These are phyloP conservation scores for Noccaea bulbosa DNA, from an alignment of 345 rosid genomes.

Conservation along the genomic window DNA sequence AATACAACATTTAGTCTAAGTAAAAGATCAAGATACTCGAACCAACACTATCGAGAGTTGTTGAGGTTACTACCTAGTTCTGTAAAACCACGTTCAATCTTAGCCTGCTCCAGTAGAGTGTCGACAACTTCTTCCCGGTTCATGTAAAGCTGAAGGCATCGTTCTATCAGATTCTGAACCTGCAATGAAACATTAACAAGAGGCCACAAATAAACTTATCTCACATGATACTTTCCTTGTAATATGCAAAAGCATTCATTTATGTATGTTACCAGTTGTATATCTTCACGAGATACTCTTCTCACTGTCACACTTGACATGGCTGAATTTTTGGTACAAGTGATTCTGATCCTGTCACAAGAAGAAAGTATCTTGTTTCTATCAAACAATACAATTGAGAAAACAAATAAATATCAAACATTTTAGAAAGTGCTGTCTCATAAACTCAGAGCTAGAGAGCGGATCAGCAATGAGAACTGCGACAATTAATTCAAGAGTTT, in stretches of 20 bases:
- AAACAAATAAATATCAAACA: no score
- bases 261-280: constrained; percentile 62
- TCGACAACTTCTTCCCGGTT: constrained; percentile 83
- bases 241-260: neutral
- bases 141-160: constrained; percentile 93
- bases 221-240: neutral
- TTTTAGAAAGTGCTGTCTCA: no score
- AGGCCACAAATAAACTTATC: neutral
- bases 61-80: constrained; percentile 61
- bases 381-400: neutral
- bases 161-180: constrained; percentile 90
- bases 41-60: neutral
- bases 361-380: neutral
- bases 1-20: neutral
- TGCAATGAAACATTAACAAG: constrained; percentile 31
- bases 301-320: constrained; percentile 29
- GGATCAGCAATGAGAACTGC: no score
- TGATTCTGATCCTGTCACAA: neutral
- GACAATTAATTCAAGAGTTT: no score
- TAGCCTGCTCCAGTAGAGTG: constrained; percentile 71
- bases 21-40: constrained; percentile 15
- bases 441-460: no score
- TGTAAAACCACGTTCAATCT: constrained; percentile 91
- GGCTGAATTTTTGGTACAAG: neutral
- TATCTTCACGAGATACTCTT: constrained; percentile 34